phyloP scores from a whole-genome alignment of 305 asterid genomes.

The Ilex paraguariensis region DNA sequence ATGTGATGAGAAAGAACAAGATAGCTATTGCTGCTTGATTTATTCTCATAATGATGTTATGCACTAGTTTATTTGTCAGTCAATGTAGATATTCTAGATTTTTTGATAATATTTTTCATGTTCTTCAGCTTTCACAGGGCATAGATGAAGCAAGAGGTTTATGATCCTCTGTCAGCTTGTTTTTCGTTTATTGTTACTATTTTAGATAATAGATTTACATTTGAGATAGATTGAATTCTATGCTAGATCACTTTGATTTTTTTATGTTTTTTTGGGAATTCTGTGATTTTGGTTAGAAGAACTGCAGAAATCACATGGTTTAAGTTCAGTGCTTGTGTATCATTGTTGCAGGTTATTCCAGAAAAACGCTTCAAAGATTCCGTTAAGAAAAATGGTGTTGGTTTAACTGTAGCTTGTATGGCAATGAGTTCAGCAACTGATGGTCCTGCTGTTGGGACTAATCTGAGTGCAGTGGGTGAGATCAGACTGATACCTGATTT shows the following conservation, averaged over 20 bases:
- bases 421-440: constrained; percentile 69
- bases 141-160: not conserved
- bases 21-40: no score
- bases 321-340: not conserved
- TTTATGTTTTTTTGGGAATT: not conserved
- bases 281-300: not conserved
- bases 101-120: no score
- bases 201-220: no score
- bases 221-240: no score
- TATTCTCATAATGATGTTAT: no score
- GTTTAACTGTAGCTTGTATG: constrained; percentile 65
- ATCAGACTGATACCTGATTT: constrained; percentile 83
- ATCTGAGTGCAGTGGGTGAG: constrained; percentile 73
- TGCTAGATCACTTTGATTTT: not conserved
- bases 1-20: no score
- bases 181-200: not conserved
- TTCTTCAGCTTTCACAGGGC: not conserved
- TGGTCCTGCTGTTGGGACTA: constrained; percentile 72
- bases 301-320: not conserved
- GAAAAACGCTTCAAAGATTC: constrained; percentile 55
- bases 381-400: constrained; percentile 66
- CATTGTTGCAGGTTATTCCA: constrained; percentile 60
- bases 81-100: no score
- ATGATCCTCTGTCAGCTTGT: not conserved
- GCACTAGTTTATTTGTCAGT: no score